Evolutionary conservation across 2,329 filamentous ascomycete species (phyloP), one percentile per base, ranked within the genome.

Genomic region (Macrophomina phaseolina): DNA sequence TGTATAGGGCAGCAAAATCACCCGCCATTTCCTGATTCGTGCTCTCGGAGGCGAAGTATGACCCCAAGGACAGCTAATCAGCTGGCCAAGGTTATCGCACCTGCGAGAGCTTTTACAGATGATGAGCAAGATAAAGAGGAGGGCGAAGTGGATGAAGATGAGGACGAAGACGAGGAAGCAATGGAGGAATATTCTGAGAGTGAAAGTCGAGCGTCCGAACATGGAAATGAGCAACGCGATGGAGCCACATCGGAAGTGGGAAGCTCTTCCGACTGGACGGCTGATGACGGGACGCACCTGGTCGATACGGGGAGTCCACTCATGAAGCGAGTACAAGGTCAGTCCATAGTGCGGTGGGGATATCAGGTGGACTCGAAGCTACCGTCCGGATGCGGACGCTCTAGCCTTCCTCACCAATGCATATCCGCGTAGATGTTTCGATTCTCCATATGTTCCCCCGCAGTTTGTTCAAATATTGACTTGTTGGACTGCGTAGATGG

Each of bases 221-320:
- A 40, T n/a, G 48, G 23, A 23, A 45, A 5, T 23, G 38, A 32
- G 12, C 16, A 60, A 18, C 14, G 34, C 28, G 38, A 64, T 64
- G 58, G 58, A 62, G 32, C 58, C 45, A 49, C 45, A 28, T 62
- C 58, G 45, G 42, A 62, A 49, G 30, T 40, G 7, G 58, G 45
- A 23, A 52, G 48, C 36, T 52, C 45, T 46, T 64, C 61, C 38
- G 61, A 64, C 60, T 63, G 14, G 60, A 63, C 45, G 9, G 7
- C 23, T 34, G 23, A 18, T 9, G 40, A 60, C 58, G n/a, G 45
- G 8, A 23, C 58, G 12, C 46, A 23, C 16, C 8, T 49, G 58
- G 45, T 45, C 58, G 45, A 49, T 51, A 28, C 58, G 30, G 45
- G 32, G 58, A 49, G 28, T 38, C 40, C 40, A 61, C 42, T 62